Evolutionary conservation across 2,329 filamentous ascomycete genomes (phyloP), one percentile per base, ranked within the genome.

Genomic region (Diaporthe sp.): DNA sequence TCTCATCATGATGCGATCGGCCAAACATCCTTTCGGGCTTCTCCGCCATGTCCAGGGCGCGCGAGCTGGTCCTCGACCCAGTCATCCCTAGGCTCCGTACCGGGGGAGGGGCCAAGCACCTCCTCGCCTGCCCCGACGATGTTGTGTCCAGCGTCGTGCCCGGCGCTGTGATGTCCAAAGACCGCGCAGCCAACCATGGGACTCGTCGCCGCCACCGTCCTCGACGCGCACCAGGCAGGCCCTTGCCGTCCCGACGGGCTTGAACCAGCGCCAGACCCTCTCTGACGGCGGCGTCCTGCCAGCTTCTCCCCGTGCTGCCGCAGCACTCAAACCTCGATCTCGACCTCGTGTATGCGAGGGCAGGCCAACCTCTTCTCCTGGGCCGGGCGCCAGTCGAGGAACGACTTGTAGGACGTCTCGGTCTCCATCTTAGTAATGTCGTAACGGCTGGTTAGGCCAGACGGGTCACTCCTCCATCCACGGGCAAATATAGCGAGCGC

Each of bases 301-400:
- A 84, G 65, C 83, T 79, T 71, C 70, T 81, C 78, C 31, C 77
- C 68, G 70, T 85, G 83, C 77, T 83, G 80, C 71, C 82, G 76
- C 70, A 78, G 76, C 25, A 84, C 82, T 2, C 83, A 78, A 78
- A 71, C 53, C 53, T 80, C 76, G 12, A 80, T 77, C 15, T 80
- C 81, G 9, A 85, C 84, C 65, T 84, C 81, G 65, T 85, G 83
- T 72, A 85, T 84, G 25, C 83, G 82, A 73, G 85, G 76, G 74
- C 83, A 83, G 0, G 83, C 83, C 39, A 85, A 15, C 2, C 4
- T 31, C 25, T 55, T 28, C 9, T 17, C 25, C 53, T 17, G 2
- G 25, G 15, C 17, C 0, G 83, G 84, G 68, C 81, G 85, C 83
- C 83, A 85, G 44, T 82, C 76, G 3, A 79, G 80, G 47, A 85